Conservation (phyloP, 139 green algal genomes). For the Volvox reticuliferus region DNA sequence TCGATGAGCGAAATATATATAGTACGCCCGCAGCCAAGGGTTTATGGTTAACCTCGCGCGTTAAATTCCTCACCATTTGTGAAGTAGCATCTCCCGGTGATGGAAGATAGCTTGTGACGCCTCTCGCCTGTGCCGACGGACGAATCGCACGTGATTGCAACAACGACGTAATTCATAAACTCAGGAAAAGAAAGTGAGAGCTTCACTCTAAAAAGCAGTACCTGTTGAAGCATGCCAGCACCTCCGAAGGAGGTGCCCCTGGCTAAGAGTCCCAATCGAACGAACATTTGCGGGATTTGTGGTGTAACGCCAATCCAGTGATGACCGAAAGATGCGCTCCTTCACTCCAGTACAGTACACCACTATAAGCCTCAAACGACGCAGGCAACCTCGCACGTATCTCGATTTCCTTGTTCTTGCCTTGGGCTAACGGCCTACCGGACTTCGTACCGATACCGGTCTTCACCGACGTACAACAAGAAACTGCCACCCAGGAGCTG, state of each 20-base stretch:
- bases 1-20: not conserved
- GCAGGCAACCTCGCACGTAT: no score
- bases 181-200: not conserved
- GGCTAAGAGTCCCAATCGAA: constrained; percentile 12
- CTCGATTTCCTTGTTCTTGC: no score
- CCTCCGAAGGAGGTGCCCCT: not conserved
- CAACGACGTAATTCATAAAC: not conserved
- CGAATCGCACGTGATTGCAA: not conserved
- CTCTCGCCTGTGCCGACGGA: not conserved
- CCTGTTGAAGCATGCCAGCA: not conserved
- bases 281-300: not conserved
- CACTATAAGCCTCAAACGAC: no score
- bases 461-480: no score
- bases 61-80: not conserved
- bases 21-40: not conserved
- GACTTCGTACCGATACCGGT: no score
- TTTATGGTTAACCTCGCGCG: not conserved
- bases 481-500: no score
- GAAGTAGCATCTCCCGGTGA: constrained; percentile 50
- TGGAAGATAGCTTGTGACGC: constrained; percentile 72
- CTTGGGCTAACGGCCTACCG: no score
- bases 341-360: no score
- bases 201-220: not conserved
- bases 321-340: no score
- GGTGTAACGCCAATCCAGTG: no score